Base-by-base conservation (phyloP, 768 basidiomycete species). In the Rhodotorula diobovata region DNA sequence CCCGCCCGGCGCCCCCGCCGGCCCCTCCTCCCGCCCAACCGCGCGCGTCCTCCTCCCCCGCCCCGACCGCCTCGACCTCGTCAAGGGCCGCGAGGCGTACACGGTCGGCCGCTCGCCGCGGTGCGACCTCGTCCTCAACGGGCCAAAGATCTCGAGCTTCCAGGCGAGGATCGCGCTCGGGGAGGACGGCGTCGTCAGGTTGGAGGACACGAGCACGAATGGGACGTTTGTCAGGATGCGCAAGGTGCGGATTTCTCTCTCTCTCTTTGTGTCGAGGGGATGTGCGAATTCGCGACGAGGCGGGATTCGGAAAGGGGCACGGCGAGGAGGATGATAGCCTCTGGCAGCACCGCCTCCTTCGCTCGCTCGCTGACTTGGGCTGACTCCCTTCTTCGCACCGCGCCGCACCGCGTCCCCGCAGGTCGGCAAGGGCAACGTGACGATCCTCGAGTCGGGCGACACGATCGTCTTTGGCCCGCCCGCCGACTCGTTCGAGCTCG, bases 401-500 rank as follows among this genome's bases (percentile, higher is more conserved):
- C 16, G 16, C 41, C 12, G n/a, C n/a, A n/a, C n/a, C 35, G 30
- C 62, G 8, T 28, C 5, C 32, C 37, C 32, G 51, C 86, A 85
- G 79, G 84, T 94, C 65, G 87, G 85, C 48, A 86, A 84, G 75
- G 83, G 83, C 51, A 80, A 82, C 18, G 82, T 84, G 64, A 81
- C 84, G 48, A 81, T 90, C 55, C 81, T 94, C 60, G 84, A 83
- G 21, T 87, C 90, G 70, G 93, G 93, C 14, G 90, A 90, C 78
- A 91, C 93, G 80, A 85, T 98, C 76, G 88, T 90, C 15, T 89
- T 98, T 74, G 94, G 94, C 15, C 21, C 81, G 80, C 21, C 76
- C 79, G 28, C 83, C 83, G 35, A 86, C 58, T 57, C 71, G 32
- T 54, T 57, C 67, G 64, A 51, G 51, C 23, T 60, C 66, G 70